A percentile compares a stretch with the other conserved stretches of the same genome.
These are phyloP conservation scores for Cystoisospora suis DNA, from an alignment of 169 alveolate species.

Conservation along the genomic window DNA sequence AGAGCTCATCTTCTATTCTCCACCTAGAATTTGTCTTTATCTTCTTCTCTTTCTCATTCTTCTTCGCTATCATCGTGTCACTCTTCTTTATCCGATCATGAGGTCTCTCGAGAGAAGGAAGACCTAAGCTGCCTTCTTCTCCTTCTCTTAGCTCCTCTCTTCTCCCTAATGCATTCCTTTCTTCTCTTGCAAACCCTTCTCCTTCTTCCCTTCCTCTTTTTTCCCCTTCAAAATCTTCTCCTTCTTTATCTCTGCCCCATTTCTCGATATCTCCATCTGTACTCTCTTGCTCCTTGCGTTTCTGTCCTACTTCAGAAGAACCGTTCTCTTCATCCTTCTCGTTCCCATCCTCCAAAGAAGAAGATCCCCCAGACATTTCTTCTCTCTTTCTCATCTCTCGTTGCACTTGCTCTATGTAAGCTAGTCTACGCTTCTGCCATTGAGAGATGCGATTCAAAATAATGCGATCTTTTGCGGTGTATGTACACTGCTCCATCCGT, in stretches of 20 bases:
- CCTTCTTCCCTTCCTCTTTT: neutral
- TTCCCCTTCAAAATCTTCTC: neutral
- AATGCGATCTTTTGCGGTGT: neutral
- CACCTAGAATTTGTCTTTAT: no score
- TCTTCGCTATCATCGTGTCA: neutral
- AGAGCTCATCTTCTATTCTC: neutral
- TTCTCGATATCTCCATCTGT: neutral
- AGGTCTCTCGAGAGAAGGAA: neutral
- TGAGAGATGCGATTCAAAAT: neutral
- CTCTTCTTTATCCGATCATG: neutral
- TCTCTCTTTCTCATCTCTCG: no score
- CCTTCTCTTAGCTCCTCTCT: neutral
- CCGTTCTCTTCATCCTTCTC: no score
- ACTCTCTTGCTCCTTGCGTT: neutral
- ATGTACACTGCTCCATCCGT: constrained; percentile 23
- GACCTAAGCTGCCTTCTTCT: neutral
- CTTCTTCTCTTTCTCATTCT: neutral
- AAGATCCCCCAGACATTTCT: no score
- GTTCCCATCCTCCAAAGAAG: neutral
- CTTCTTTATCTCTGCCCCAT: neutral
- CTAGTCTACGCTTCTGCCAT: neutral
- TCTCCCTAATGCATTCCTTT: neutral
- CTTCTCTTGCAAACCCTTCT: neutral
- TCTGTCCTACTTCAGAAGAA: neutral
- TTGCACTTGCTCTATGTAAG: no score